phyloP scores from a whole-genome alignment of 768 basidiomycete genomes.

The Termitomyces sp. region DNA sequence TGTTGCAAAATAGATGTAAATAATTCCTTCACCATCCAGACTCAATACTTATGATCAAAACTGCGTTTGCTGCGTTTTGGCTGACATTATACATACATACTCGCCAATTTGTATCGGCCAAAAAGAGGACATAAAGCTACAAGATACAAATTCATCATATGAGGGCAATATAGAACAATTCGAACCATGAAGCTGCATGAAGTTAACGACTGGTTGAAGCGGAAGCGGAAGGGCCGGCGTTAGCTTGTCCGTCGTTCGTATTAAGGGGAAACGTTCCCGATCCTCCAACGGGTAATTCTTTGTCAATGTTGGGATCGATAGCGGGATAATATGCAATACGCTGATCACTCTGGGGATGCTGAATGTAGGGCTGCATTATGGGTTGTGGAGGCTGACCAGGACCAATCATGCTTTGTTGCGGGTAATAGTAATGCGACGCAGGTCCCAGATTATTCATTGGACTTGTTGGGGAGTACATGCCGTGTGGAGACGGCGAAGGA shows the following conservation, averaged over 20 bases:
- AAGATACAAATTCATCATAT: constrained; percentile 11
- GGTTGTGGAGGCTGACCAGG: constrained; percentile 22
- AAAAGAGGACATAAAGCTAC: constrained; percentile 7
- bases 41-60: background rate
- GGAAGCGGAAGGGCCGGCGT: constrained; percentile 2
- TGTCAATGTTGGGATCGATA: constrained; percentile 34
- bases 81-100: constrained; percentile 9
- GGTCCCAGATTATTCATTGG: constrained; percentile 15
- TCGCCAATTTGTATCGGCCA: background rate
- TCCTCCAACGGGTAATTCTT: constrained; percentile 11
- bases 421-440: constrained; percentile 17
- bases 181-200: background rate
- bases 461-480: constrained; percentile 12
- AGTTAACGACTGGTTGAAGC: constrained; percentile 7
- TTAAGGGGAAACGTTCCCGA: constrained; percentile 4
- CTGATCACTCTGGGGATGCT: constrained; percentile 14
- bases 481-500: constrained; percentile 18
- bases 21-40: background rate
- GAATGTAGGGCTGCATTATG: constrained; percentile 19
- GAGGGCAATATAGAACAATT: background rate
- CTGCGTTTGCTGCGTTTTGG: background rate
- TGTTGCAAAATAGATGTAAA: background rate
- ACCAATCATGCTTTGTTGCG: constrained; percentile 19
- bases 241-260: constrained; percentile 1
- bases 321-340: constrained; percentile 31